Evolutionary conservation across 2,329 filamentous ascomycete species (phyloP), one percentile per base, ranked within the genome.

Genomic region (Neoscytalidium dimidiatum): DNA sequence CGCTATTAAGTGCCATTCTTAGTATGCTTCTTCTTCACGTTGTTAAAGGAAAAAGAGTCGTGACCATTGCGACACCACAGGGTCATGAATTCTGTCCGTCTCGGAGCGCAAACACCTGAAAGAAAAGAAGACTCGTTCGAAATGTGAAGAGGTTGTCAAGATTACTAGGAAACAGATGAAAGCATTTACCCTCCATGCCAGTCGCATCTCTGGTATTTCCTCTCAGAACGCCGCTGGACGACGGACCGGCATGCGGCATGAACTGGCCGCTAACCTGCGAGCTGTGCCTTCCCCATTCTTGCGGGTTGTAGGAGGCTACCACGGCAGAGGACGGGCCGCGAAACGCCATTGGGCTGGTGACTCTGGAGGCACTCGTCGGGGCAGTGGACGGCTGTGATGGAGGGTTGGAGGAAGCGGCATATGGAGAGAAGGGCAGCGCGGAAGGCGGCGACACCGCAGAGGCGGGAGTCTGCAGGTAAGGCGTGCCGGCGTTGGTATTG

Each of bases 151-250:
- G 56, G 49, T 31, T 17, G 21, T 19, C n/a, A 38, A 9, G 29
- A 46, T 31, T 6, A n/a, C 28, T 19, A 28, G 28, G 63, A 31
- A 64, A 46, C 28, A 23, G 62, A 38, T 21, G 52, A 26, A 13
- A 46, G 35, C 26, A 52, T 69, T 67, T 78, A 83, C 81, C 78
- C 78, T 83, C 82, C 81, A 82, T 83, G 61, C 79, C 82, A 19
- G 80, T 60, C 14, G 62, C 53, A 6, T 64, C 62, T 58, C 43
- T 51, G 4, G 62, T 64, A 17, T 41, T 58, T 21, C 62, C 53
- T 41, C 62, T 81, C 8, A 78, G 67, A 33, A 82, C 79, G 64
- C 73, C 69, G 35, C 23, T 21, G n/a, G 53, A 26, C 19, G 77
- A 74, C 43, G 75, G 74, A 21, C 60, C 67, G 43, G 70, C 71